A percentile compares a stretch with the other conserved stretches of the same genome.
phyloP scores from a whole-genome alignment of 306 rosid species.

The cucumber (Cucumis sativus) region Cucumber_9930_V3 NC_026658.2:483001-483500 shows the following conservation, averaged over 20 bases:
- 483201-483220: background rate
- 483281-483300: background rate
- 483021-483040: constrained; percentile 41
- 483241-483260: background rate
- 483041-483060: constrained; percentile 25
- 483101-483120: background rate
- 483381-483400: background rate
- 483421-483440: background rate
- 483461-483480: background rate
- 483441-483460: background rate
- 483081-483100: background rate
- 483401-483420: background rate
- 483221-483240: background rate
- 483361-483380: background rate
- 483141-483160: background rate
- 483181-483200: background rate
- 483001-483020: constrained; percentile 37
- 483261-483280: background rate
- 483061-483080: background rate
- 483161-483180: background rate
- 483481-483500: background rate
- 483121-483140: background rate
- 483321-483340: background rate
- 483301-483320: background rate
- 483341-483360: background rate